Conservation (phyloP, 225 moss, liverwort and hornwort genomes). For the Asterella californica region DNA sequence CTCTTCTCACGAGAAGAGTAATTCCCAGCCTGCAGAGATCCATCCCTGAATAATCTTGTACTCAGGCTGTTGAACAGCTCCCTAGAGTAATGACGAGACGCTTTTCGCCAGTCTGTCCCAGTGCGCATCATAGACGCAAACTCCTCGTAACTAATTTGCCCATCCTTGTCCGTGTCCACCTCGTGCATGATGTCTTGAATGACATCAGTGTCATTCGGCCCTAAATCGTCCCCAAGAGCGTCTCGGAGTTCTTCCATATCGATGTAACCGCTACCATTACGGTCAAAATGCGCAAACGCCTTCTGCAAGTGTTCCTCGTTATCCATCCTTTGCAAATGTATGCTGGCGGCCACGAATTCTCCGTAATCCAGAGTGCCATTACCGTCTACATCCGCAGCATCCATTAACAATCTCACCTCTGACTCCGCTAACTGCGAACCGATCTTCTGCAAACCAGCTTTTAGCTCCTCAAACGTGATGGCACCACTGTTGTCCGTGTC, state of each 20-base stretch:
- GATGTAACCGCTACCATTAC: slow-evolving; percentile 69
- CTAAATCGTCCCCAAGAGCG: slow-evolving; percentile 58
- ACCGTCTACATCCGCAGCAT: slow-evolving; percentile 74
- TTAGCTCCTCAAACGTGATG: slow-evolving; percentile 75
- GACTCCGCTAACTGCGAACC: slow-evolving; percentile 86
- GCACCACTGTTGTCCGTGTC: slow-evolving; percentile 57
- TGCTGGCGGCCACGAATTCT: slow-evolving; percentile 77
- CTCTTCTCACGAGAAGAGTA: slow-evolving; percentile 43
- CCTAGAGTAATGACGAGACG: slow-evolving; percentile 81
- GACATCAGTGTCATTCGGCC: slow-evolving; percentile 55
- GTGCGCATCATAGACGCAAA: slow-evolving; percentile 88
- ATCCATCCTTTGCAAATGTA: slow-evolving; percentile 76
- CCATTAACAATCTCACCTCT: slow-evolving; percentile 79
- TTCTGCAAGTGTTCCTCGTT: slow-evolving; percentile 68
- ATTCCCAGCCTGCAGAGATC: slow-evolving; percentile 68
- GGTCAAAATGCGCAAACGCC: slow-evolving; percentile 70
- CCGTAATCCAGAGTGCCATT: slow-evolving; percentile 73
- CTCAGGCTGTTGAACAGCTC: slow-evolving; percentile 89
- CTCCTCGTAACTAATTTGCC: slow-evolving; percentile 85
- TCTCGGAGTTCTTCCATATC: slow-evolving; percentile 58
- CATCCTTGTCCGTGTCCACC: slow-evolving; percentile 79
- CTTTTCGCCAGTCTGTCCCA: slow-evolving; percentile 94
- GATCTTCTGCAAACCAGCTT: slow-evolving; percentile 63
- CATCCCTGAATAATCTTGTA: slow-evolving; percentile 77
- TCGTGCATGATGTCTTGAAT: slow-evolving; percentile 67